These are phyloP conservation scores for Saccharomyces hybrid DNA, from an alignment of 1,139 yeast species.

Conservation along the genomic window DNA sequence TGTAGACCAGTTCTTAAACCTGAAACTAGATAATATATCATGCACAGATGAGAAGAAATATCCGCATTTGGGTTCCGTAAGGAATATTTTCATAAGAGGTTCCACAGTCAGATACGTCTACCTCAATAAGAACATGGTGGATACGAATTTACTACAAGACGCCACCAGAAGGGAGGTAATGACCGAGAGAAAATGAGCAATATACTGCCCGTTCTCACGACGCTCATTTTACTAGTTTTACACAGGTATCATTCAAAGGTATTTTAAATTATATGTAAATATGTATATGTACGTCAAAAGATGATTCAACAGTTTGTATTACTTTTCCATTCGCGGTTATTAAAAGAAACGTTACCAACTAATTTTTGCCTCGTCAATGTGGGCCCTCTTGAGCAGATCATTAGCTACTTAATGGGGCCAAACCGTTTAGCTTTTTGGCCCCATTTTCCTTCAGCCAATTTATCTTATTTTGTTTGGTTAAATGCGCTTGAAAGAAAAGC, in stretches of 20 bases:
- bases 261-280: neutral
- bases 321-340: slow-evolving; percentile 4
- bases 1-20: slow-evolving; percentile 89
- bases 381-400: neutral
- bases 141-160: slow-evolving; percentile 89
- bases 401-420: neutral
- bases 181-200: slow-evolving; percentile 27
- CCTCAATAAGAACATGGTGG: slow-evolving; percentile 79
- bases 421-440: neutral
- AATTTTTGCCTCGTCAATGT: neutral
- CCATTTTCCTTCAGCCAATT: neutral
- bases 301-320: slow-evolving; percentile 5
- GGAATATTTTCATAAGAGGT: slow-evolving; percentile 89
- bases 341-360: slow-evolving; percentile 8
- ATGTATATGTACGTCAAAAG: neutral
- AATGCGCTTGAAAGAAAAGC: neutral
- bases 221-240: neutral
- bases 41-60: slow-evolving; percentile 69
- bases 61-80: slow-evolving; percentile 85
- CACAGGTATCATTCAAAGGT: neutral
- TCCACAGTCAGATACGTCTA: slow-evolving; percentile 95
- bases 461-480: neutral
- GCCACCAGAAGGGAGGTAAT: slow-evolving; percentile 77
- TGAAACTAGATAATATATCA: slow-evolving; percentile 80
- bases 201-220: neutral